Evolutionary conservation across 2,329 filamentous ascomycete species (phyloP).

Genomic region (Bipolaris victoriae): DNA sequence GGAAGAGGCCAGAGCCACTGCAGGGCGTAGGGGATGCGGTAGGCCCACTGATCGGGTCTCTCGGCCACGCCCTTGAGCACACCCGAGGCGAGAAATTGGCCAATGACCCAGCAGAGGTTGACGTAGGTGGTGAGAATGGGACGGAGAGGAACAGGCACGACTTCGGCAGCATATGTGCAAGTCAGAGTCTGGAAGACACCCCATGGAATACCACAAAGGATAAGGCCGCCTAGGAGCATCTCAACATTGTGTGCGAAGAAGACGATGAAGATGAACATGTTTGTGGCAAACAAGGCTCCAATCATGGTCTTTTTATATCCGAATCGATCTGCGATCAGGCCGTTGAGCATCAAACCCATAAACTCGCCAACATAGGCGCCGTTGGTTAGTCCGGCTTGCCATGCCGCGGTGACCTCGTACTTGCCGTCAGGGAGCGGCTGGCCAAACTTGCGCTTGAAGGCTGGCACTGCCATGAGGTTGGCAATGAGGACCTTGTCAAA

Average conservation of each 20-base stretch:
- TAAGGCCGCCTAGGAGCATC: constrained; percentile 66
- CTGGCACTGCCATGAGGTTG: constrained; percentile 68
- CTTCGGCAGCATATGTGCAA: constrained; percentile 60
- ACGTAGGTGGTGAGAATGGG: constrained; percentile 67
- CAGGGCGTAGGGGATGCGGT: constrained; percentile 69
- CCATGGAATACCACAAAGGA: constrained; percentile 57
- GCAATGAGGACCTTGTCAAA: constrained; percentile 82
- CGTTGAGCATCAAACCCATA: constrained; percentile 54
- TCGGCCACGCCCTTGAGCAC: constrained; percentile 71
- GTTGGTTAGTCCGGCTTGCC: constrained; percentile 56
- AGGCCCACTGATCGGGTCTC: constrained; percentile 70
- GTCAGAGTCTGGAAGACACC: constrained; percentile 57
- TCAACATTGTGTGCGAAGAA: constrained; percentile 53
- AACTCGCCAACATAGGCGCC: constrained; percentile 55
- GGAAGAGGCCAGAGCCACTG: constrained; percentile 80
- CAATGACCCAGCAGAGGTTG: constrained; percentile 78
- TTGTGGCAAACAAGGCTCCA: constrained; percentile 39
- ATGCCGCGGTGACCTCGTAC: constrained; percentile 53
- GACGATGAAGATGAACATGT: constrained; percentile 45
- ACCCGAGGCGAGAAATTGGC: constrained; percentile 73
- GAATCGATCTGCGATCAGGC: constrained; percentile 52
- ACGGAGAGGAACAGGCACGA: constrained; percentile 73
- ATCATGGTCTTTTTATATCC: constrained; percentile 51
- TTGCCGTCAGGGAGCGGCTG: constrained; percentile 44
- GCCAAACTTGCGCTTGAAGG: constrained; percentile 54